phyloP scores from a whole-genome alignment of 2,329 filamentous ascomycete genomes.

The Calonectria hawksworthii region DNA sequence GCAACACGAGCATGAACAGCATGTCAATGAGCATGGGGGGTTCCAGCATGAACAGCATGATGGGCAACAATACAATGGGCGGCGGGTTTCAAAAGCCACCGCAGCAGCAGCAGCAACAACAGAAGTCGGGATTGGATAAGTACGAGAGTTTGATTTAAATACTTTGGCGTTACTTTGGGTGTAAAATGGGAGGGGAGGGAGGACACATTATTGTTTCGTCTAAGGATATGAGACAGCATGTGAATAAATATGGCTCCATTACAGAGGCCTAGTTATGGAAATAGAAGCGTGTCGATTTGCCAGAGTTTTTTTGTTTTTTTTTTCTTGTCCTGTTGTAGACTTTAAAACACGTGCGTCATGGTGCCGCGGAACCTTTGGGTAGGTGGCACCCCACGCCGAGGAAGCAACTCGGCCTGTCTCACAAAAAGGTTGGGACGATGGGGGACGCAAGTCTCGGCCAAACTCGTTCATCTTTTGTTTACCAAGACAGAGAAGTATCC shows the following conservation, averaged over 20 bases:
- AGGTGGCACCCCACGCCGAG: neutral
- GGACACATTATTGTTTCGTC: slow-evolving; percentile 15
- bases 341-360: slow-evolving; percentile 3
- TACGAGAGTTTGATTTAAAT: slow-evolving; percentile 75
- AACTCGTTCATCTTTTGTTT: neutral
- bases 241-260: neutral
- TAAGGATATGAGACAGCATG: slow-evolving; percentile 13
- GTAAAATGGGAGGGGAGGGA: slow-evolving; percentile 6
- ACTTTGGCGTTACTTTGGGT: slow-evolving; percentile 18
- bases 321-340: neutral
- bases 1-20: slow-evolving; percentile 19
- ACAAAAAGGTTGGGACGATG: neutral
- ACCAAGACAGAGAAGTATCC: neutral
- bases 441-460: neutral
- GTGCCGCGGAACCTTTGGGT: neutral
- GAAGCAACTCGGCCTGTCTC: neutral
- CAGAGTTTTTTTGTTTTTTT: neutral
- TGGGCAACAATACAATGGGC: slow-evolving; percentile 45
- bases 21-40: slow-evolving; percentile 19
- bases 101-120: slow-evolving; percentile 19
- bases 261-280: slow-evolving; percentile 1
- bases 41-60: slow-evolving; percentile 42
- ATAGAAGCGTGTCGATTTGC: slow-evolving; percentile 9
- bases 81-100: slow-evolving; percentile 35
- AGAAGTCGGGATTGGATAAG: slow-evolving; percentile 72